These are phyloP conservation scores for Neohortaea acidophila DNA, from an alignment of 495 filamentous ascomycete species.

Conservation along the genomic window DNA sequence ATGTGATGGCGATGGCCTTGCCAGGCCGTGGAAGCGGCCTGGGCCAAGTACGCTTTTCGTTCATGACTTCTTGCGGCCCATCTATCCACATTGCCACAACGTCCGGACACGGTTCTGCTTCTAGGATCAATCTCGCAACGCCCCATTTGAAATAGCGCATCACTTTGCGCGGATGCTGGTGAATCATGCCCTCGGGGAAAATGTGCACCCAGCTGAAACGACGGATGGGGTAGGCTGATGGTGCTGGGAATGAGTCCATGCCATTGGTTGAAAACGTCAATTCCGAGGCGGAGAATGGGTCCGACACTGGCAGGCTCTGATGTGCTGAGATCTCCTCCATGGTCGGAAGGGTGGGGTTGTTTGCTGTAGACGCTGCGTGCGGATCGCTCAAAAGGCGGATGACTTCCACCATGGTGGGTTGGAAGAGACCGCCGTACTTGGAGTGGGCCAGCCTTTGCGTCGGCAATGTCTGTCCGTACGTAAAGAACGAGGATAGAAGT, in stretches of 20 bases:
- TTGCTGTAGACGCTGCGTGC: constrained; percentile 15
- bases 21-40: constrained; percentile 63
- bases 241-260: constrained; percentile 40
- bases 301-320: constrained; percentile 13
- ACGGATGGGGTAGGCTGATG: constrained; percentile 37
- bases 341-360: constrained; percentile 26
- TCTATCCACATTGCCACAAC: constrained; percentile 90
- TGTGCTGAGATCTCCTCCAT: too few species aligned
- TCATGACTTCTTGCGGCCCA: constrained; percentile 72
- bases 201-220: constrained; percentile 75
- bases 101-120: constrained; percentile 65
- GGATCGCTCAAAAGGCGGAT: constrained; percentile 58
- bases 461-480: constrained; percentile 72
- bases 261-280: constrained; percentile 52
- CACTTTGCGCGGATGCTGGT: constrained; percentile 62
- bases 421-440: constrained; percentile 60
- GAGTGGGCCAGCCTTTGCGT: constrained; percentile 71
- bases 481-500: constrained; percentile 54
- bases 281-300: constrained; percentile 35
- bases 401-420: constrained; percentile 73
- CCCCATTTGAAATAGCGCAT: constrained; percentile 99
- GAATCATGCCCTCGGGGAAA: constrained; percentile 86
- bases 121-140: constrained; percentile 72
- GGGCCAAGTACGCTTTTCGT: constrained; percentile 62
- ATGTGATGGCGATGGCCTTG: constrained; percentile 56